A percentile compares a stretch with the other conserved stretches of the same genome.
phyloP scores from a whole-genome alignment of 2,329 filamentous ascomycete species.

The Aspergillus glaucus region DNA sequence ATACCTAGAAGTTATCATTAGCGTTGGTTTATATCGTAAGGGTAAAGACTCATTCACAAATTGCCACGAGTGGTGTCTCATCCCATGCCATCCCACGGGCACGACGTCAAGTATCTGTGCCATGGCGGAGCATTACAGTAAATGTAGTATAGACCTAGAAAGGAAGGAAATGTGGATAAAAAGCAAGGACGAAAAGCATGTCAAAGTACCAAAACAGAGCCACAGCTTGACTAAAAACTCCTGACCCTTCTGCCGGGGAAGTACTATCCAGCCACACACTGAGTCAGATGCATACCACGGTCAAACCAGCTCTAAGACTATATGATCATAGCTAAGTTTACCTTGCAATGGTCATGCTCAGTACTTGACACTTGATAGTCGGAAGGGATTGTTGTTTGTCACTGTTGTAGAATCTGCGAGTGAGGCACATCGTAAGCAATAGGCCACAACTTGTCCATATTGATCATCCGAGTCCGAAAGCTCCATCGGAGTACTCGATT shows the following conservation, averaged over 20 bases:
- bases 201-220: neutral
- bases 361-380: neutral
- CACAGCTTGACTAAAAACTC: neutral
- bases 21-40: conserved; percentile 4
- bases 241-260: too few species aligned
- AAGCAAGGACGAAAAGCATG: neutral
- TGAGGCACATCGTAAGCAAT: neutral
- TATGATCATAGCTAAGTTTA: neutral
- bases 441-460: too few species aligned
- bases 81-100: conserved; percentile 28
- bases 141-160: neutral
- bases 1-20: conserved; percentile 20
- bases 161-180: neutral
- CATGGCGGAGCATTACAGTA: conserved; percentile 13
- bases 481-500: neutral
- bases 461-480: too few species aligned
- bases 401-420: too few species aligned
- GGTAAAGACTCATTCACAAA: conserved; percentile 24
- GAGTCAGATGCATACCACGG: neutral
- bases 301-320: neutral
- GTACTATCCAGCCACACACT: too few species aligned
- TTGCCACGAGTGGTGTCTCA: conserved; percentile 39
- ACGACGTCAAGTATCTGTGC: conserved; percentile 21
- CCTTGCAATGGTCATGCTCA: neutral
- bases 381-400: too few species aligned